Conservation (phyloP, 73 alveolate genomes). For the Diophrys appendiculata region DNA sequence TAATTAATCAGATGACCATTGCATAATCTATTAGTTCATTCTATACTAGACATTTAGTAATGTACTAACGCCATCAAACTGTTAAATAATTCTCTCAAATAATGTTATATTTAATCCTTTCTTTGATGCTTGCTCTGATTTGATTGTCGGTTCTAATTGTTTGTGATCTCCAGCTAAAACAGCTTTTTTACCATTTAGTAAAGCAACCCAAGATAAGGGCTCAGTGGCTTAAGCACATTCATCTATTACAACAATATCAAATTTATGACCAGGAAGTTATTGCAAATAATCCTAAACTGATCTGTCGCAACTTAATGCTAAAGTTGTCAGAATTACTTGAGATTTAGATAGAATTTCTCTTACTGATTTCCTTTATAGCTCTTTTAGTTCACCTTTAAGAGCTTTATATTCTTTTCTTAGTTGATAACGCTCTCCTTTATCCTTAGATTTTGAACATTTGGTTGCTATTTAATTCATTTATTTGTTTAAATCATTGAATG, state of each 20-base stretch:
- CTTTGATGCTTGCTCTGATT: slow-evolving; percentile 81
- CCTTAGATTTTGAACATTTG: slow-evolving; percentile 31
- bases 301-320: slow-evolving; percentile 77
- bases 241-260: slow-evolving; percentile 95
- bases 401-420: slow-evolving; percentile 58
- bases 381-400: slow-evolving; percentile 37
- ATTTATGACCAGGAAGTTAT: slow-evolving; percentile 58
- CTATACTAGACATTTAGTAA: slow-evolving; percentile 90
- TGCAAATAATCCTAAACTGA: slow-evolving; percentile 54
- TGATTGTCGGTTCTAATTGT: slow-evolving; percentile 97
- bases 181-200: slow-evolving; percentile 87
- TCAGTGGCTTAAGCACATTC: slow-evolving; percentile 99
- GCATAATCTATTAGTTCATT: slow-evolving; percentile 94
- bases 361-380: slow-evolving; percentile 62
- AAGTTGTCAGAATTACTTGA: slow-evolving; percentile 75
- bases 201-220: slow-evolving; percentile 96
- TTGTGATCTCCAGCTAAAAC: slow-evolving; percentile 99
- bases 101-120: slow-evolving; percentile 86
- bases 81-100: slow-evolving; percentile 84
- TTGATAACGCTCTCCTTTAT: slow-evolving; percentile 68
- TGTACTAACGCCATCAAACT: slow-evolving; percentile 67
- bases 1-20: slow-evolving; percentile 91
- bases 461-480: slow-evolving; percentile 21
- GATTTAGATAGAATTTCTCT: slow-evolving; percentile 60
- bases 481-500: slow-evolving; percentile 47